Percentiles rank a stretch among this genome's conserved stretches.
Conservation (phyloP, 2,329 filamentous ascomycete species). For the Ceratocystiopsis minuta region DNA sequence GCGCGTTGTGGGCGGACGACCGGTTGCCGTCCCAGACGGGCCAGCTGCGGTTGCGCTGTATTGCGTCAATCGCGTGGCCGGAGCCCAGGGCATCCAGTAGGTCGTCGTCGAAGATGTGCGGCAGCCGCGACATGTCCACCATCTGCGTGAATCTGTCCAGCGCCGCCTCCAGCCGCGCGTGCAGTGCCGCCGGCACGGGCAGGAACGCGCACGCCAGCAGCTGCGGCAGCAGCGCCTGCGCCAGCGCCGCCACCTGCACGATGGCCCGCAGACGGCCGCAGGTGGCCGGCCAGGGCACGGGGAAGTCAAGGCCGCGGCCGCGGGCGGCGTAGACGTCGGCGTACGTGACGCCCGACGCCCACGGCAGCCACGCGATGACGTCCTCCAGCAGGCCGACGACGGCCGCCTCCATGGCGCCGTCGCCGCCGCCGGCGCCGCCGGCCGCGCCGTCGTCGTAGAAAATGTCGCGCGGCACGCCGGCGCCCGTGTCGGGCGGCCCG, state of each 20-base stretch:
- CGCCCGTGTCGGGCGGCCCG: constrained; percentile 9
- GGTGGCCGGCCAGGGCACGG: too few species aligned
- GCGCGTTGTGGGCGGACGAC: constrained; percentile 6
- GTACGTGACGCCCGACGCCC: too few species aligned
- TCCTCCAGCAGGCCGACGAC: constrained; percentile 17
- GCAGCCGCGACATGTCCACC: not conserved
- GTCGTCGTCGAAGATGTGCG: too few species aligned
- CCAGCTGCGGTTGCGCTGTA: too few species aligned
- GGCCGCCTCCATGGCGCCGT: constrained; percentile 15
- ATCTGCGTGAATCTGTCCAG: constrained; percentile 1
- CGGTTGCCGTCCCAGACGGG: not conserved
- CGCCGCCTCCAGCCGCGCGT: constrained; percentile 1
- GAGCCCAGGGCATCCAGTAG: too few species aligned
- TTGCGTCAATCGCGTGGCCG: too few species aligned
- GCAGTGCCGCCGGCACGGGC: not conserved
- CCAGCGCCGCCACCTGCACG: constrained; percentile 9
- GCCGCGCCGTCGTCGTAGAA: constrained; percentile 16
- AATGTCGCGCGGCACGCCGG: constrained; percentile 20
- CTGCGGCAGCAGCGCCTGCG: constrained; percentile 7
- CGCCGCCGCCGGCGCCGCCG: constrained; percentile 11
- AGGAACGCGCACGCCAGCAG: constrained; percentile 7
- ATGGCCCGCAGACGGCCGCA: constrained; percentile 11
- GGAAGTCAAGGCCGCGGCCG: too few species aligned
- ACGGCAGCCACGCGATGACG: constrained; percentile 11
- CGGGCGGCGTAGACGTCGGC: too few species aligned